These are phyloP conservation scores for Fragilariopsis cylindrus DNA, from an alignment of 108 stramenopile species.

Conservation along the genomic window DNA sequence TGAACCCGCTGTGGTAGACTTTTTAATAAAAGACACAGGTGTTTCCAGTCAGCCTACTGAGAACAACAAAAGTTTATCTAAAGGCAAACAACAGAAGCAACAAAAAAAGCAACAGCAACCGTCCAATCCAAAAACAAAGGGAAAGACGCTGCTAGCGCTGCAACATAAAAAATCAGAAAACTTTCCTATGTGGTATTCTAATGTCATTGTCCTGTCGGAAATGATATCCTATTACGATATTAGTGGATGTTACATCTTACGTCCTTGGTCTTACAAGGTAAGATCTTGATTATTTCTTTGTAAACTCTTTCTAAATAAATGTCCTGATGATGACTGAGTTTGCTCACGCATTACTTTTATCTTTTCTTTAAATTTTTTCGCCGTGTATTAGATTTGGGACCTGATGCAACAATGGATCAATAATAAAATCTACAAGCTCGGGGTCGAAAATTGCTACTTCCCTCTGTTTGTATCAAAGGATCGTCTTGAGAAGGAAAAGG, in stretches of 20 bases:
- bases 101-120: constrained; percentile 23
- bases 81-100: constrained; percentile 22
- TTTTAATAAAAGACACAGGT: constrained; percentile 34
- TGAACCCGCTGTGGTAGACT: constrained; percentile 66
- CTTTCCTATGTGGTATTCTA: constrained; percentile 96
- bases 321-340: too few species aligned
- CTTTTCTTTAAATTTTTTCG: too few species aligned
- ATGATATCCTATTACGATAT: constrained; percentile 99
- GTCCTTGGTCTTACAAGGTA: constrained; percentile 94
- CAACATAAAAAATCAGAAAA: constrained; percentile 93
- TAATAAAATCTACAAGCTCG: constrained; percentile 79
- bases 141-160: constrained; percentile 74
- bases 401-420: constrained; percentile 97
- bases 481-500: constrained; percentile 96
- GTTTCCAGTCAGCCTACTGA: constrained; percentile 29
- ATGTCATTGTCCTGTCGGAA: constrained; percentile 96
- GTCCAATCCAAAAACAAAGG: constrained; percentile 68
- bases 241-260: constrained; percentile 98
- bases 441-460: constrained; percentile 97
- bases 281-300: neutral
- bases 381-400: constrained; percentile 86
- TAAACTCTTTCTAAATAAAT: too few species aligned
- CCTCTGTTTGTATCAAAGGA: constrained; percentile 95
- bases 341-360: too few species aligned
- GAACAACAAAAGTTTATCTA: constrained; percentile 34